Evolutionary conservation across 2,329 filamentous ascomycete species (phyloP).

Genomic region (Fusarium coffeatum): DNA sequence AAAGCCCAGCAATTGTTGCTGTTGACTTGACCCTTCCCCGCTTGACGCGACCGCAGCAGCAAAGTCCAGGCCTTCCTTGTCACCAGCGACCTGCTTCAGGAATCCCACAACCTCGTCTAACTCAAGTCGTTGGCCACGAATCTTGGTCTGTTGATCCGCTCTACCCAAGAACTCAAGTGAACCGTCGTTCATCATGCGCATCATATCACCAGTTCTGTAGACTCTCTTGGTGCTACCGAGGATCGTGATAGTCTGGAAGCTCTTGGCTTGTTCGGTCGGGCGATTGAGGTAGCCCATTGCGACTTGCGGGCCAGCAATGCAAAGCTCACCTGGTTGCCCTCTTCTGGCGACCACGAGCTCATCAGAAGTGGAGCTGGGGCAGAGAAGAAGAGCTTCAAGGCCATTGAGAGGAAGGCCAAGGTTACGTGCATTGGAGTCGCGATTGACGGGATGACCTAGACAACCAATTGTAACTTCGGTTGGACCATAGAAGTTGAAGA

Average conservation of each 20-base stretch:
- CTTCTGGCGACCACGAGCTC: not conserved
- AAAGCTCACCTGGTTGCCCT: conserved; percentile 19
- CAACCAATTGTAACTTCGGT: conserved; percentile 29
- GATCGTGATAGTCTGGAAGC: not conserved
- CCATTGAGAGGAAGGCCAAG: conserved; percentile 17
- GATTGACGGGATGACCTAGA: conserved; percentile 9
- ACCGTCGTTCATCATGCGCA: conserved; percentile 31
- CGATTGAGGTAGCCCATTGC: conserved; percentile 25
- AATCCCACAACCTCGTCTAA: conserved; percentile 21
- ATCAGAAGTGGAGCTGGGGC: rapidly evolving
- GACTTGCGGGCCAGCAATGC: conserved; percentile 24
- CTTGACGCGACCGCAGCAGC: conserved; percentile 20
- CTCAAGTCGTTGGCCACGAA: conserved; percentile 27
- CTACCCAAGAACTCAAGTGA: conserved; percentile 22
- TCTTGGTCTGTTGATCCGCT: conserved; percentile 28
- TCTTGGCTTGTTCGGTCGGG: conserved; percentile 14
- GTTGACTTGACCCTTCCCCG: not conserved
- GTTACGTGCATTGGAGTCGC: conserved; percentile 24
- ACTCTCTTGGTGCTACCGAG: not conserved
- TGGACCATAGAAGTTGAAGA: conserved; percentile 31
- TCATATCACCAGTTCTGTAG: conserved; percentile 30
- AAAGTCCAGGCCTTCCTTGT: conserved; percentile 7
- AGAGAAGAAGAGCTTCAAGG: conserved; percentile 11
- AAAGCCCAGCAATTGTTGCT: conserved; percentile 9
- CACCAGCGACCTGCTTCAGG: not conserved